A percentile compares a stretch with the other conserved stretches of the same genome.
Evolutionary conservation across 1,284 basidiomycete genomes (phyloP).

Genomic region (Lentinula novae-zelandiae): DNA sequence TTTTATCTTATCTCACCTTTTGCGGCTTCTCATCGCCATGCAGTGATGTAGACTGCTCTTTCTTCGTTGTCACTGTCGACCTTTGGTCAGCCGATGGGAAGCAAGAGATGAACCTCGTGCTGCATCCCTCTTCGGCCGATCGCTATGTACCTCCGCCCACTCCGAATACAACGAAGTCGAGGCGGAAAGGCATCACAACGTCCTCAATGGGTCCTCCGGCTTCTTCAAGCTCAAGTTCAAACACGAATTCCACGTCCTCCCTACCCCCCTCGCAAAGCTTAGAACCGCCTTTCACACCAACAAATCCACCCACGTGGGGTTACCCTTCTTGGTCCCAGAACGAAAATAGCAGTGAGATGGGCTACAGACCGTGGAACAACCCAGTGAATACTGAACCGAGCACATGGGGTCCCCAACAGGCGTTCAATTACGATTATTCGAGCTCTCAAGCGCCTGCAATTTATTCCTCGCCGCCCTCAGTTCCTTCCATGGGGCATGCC

Average conservation of each 20-base stretch:
- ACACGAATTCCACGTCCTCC: background rate
- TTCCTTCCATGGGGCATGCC: background rate
- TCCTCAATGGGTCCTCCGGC: slow-evolving; percentile 18
- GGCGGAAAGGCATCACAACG: slow-evolving; percentile 37
- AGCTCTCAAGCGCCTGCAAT: background rate
- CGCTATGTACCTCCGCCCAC: slow-evolving; percentile 53
- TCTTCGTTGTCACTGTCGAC: slow-evolving; percentile 86
- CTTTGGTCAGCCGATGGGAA: slow-evolving; percentile 81
- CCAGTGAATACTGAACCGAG: background rate
- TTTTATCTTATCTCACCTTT: slow-evolving; percentile 19
- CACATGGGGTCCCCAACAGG: background rate
- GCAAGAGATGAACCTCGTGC: slow-evolving; percentile 81
- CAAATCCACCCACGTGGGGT: slow-evolving; percentile 39
- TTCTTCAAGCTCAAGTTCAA: slow-evolving; percentile 18
- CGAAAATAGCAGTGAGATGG: slow-evolving; percentile 3
- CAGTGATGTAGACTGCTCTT: slow-evolving; percentile 82
- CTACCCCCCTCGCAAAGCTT: slow-evolving; percentile 11
- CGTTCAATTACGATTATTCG: slow-evolving; percentile 2
- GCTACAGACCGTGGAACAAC: slow-evolving; percentile 33
- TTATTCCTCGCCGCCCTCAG: slow-evolving; percentile 1
- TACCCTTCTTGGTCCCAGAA: slow-evolving; percentile 35
- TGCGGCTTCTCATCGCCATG: background rate
- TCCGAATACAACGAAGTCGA: slow-evolving; percentile 43
- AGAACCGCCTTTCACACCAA: slow-evolving; percentile 4
- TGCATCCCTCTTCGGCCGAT: slow-evolving; percentile 77